Evolutionary conservation across 2,329 filamentous ascomycete genomes (phyloP).

Genomic region (Scolecobasidium constrictum): DNA sequence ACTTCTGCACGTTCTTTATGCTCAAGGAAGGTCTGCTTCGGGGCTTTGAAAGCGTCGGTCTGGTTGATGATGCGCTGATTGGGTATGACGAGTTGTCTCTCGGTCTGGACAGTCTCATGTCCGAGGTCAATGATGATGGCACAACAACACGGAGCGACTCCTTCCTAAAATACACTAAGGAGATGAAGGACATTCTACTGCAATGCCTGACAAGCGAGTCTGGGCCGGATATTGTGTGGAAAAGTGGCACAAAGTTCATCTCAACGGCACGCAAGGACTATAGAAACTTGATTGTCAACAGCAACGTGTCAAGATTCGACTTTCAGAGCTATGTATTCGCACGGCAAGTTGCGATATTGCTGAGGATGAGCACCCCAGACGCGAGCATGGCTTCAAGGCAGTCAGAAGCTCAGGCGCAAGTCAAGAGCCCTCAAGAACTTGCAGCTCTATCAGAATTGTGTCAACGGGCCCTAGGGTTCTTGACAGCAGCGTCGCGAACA

Average conservation of each 20-base stretch:
- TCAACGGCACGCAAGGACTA: constrained; percentile 58
- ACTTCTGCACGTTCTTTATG: constrained; percentile 98
- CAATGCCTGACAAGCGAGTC: neutral
- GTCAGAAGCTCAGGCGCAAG: too few species aligned
- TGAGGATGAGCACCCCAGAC: constrained; percentile 63
- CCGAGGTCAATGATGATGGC: constrained; percentile 55
- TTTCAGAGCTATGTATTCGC: constrained; percentile 92
- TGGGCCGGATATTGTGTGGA: neutral
- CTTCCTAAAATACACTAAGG: constrained; percentile 62
- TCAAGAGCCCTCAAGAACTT: too few species aligned
- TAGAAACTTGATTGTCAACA: constrained; percentile 81
- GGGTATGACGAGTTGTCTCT: constrained; percentile 91
- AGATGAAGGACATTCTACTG: constrained; percentile 34
- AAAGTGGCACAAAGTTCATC: constrained; percentile 18
- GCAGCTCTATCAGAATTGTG: constrained; percentile 78
- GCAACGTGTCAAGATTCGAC: constrained; percentile 92
- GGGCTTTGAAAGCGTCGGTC: constrained; percentile 89
- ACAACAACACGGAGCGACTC: constrained; percentile 58
- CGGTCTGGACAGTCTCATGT: constrained; percentile 71
- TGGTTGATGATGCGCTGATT: constrained; percentile 89
- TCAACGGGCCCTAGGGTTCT: constrained; percentile 70
- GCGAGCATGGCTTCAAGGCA: too few species aligned
- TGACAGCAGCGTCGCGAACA: constrained; percentile 67
- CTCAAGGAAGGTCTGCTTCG: constrained; percentile 89
- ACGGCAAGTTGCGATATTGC: constrained; percentile 70